A percentile compares a stretch with the other conserved stretches of the same genome.
Evolutionary conservation across 2,329 filamentous ascomycete species (phyloP).

Genomic region (Ceratocystis alfenasii): DNA sequence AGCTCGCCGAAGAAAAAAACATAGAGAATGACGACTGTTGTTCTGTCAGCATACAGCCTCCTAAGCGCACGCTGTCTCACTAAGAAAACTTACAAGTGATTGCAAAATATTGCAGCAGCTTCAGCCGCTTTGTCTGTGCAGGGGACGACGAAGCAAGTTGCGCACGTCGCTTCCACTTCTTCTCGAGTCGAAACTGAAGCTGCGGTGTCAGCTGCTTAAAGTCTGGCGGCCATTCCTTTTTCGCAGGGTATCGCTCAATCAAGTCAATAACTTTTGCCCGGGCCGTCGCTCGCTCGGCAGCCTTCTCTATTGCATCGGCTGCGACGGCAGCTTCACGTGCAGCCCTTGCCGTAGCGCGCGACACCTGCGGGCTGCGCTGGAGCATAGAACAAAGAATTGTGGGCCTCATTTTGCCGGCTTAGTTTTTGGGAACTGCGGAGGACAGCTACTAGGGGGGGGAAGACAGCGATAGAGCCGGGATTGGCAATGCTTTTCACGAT

Average conservation of each 20-base stretch:
- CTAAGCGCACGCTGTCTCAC: too few species aligned
- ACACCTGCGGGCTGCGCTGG: slow-evolving; percentile 19
- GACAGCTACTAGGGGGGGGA: background rate
- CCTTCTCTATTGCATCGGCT: slow-evolving; percentile 14
- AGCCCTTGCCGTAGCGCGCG: slow-evolving; percentile 25
- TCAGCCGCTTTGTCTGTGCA: slow-evolving; percentile 51
- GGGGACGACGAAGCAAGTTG: slow-evolving; percentile 50
- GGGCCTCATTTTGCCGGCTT: background rate
- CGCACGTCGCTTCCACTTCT: slow-evolving; percentile 61
- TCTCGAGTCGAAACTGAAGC: slow-evolving; percentile 67
- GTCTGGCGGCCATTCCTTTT: slow-evolving; percentile 68
- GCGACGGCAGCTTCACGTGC: slow-evolving; percentile 8
- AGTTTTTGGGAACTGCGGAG: too few species aligned
- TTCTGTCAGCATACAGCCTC: background rate
- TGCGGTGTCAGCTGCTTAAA: slow-evolving; percentile 56
- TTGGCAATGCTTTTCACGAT: background rate
- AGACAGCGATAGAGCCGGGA: background rate
- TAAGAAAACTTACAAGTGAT: slow-evolving; percentile 40
- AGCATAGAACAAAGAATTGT: background rate
- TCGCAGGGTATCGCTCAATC: slow-evolving; percentile 50
- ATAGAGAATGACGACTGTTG: slow-evolving; percentile 31
- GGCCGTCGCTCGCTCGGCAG: slow-evolving; percentile 11
- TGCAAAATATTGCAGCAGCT: slow-evolving; percentile 50
- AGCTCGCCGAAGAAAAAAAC: slow-evolving; percentile 35
- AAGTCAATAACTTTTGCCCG: slow-evolving; percentile 25